phyloP scores from a whole-genome alignment of 805 yeast genomes.

The Lachancea cidri region DNA sequence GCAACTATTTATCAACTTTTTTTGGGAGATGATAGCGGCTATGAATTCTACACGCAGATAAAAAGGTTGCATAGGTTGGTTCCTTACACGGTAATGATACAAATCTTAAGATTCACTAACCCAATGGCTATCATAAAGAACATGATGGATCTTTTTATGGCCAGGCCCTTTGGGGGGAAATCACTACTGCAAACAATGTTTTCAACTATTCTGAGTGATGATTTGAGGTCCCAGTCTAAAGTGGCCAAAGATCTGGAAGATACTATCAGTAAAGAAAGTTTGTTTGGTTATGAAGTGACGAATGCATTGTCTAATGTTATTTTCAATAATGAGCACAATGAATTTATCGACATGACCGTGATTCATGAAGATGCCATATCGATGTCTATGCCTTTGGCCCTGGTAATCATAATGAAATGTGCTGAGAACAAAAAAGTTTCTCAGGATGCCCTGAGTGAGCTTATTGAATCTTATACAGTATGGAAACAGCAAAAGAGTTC shows the following conservation, averaged over 20 bases:
- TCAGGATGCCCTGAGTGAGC: conserved; percentile 21
- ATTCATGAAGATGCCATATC: conserved; percentile 31
- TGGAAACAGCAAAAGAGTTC: conserved; percentile 24
- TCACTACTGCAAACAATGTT: conserved; percentile 72
- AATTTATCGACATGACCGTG: conserved; percentile 24
- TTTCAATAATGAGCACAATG: conserved; percentile 30
- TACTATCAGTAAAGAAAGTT: conserved; percentile 29
- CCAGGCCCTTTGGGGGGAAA: conserved; percentile 64
- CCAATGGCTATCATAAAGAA: conserved; percentile 81
- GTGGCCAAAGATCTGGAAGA: conserved; percentile 44
- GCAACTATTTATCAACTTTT: conserved; percentile 78
- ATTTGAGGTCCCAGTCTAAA: conserved; percentile 55
- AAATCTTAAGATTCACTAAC: conserved; percentile 75
- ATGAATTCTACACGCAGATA: conserved; percentile 66
- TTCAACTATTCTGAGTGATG: conserved; percentile 68
- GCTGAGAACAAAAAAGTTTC: conserved; percentile 17
- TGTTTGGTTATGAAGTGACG: conserved; percentile 23
- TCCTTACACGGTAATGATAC: conserved; percentile 75
- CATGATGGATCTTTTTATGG: conserved; percentile 74
- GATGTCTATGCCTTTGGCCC: conserved; percentile 24
- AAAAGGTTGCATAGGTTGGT: conserved; percentile 67
- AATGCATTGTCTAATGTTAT: conserved; percentile 31
- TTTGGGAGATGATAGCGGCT: conserved; percentile 74
- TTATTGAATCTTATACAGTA: conserved; percentile 26
- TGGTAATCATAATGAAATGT: conserved; percentile 24